These are phyloP conservation scores for Pseudopithomyces maydicus DNA, from an alignment of 2,329 filamentous ascomycete species.

Conservation along the genomic window DNA sequence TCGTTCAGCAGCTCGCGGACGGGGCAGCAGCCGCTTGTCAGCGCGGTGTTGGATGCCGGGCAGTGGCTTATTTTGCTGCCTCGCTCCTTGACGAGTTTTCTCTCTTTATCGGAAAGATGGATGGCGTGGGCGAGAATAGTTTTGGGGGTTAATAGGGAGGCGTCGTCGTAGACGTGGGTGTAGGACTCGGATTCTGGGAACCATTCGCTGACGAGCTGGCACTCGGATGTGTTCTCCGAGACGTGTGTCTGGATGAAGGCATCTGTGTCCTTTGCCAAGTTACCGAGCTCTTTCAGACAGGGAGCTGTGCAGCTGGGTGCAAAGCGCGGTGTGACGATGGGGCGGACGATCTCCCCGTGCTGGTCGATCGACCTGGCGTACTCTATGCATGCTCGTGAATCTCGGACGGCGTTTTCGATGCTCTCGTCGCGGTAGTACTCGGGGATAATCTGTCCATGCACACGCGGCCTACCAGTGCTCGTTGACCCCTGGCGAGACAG, in stretches of 20 bases:
- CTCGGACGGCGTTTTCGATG: constrained; percentile 63
- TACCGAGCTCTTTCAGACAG: constrained; percentile 64
- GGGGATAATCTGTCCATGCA: constrained; percentile 87
- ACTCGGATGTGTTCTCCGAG: constrained; percentile 78
- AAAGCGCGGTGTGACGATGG: constrained; percentile 77
- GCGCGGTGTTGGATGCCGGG: constrained; percentile 80
- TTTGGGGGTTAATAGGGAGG: constrained; percentile 69
- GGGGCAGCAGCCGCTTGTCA: constrained; percentile 78
- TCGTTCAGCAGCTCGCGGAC: constrained; percentile 75
- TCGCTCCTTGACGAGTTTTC: constrained; percentile 64
- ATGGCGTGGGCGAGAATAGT: constrained; percentile 89
- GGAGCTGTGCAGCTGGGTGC: constrained; percentile 61
- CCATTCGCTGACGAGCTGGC: constrained; percentile 69
- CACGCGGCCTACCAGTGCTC: constrained; percentile 89
- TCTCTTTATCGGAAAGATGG: constrained; percentile 73
- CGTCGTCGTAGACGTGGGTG: constrained; percentile 76
- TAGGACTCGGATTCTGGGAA: constrained; percentile 72
- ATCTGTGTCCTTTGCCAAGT: constrained; percentile 64
- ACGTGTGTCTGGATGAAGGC: constrained; percentile 88
- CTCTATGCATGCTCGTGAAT: constrained; percentile 48
- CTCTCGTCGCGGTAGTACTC: constrained; percentile 79
- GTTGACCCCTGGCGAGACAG: constrained; percentile 78
- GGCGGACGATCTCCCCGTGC: constrained; percentile 66
- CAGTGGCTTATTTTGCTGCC: constrained; percentile 79
- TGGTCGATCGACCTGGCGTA: constrained; percentile 74